Evolutionary conservation across 768 basidiomycete species (phyloP).

Genomic region (Candolleomyces aberdarensis): DNA sequence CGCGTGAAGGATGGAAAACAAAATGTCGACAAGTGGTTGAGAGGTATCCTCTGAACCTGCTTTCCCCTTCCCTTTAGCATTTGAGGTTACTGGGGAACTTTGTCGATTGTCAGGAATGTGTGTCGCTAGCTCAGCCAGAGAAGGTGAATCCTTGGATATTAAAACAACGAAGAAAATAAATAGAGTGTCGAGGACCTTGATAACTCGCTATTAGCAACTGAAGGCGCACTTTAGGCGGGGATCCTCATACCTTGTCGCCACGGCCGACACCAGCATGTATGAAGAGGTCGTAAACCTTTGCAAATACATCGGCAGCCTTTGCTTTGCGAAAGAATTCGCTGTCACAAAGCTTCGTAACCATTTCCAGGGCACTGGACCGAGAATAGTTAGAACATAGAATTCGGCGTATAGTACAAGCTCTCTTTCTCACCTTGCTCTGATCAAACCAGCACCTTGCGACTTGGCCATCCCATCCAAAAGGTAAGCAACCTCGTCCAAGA

Average conservation of each 20-base stretch:
- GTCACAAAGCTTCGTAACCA: constrained; percentile 71
- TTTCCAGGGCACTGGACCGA: constrained; percentile 63
- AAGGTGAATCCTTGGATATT: constrained; percentile 54
- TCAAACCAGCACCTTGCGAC: constrained; percentile 48
- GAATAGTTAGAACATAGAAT: background rate
- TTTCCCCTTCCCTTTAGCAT: constrained; percentile 10
- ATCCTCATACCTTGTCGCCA: constrained; percentile 42
- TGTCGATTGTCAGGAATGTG: background rate
- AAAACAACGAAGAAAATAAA: constrained; percentile 61
- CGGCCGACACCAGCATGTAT: constrained; percentile 54
- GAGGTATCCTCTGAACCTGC: constrained; percentile 2
- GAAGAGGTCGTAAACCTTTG: constrained; percentile 67
- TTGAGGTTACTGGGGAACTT: background rate
- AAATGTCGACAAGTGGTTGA: constrained; percentile 34
- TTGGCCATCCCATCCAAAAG: constrained; percentile 74
- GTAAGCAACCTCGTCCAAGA: constrained; percentile 83
- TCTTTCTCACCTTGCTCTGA: constrained; percentile 59
- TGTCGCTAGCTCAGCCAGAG: constrained; percentile 49
- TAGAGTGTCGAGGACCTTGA: constrained; percentile 62
- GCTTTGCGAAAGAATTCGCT: constrained; percentile 75
- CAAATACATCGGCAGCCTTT: constrained; percentile 70
- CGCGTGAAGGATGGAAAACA: constrained; percentile 40
- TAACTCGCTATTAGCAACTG: background rate
- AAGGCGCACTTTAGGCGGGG: background rate
- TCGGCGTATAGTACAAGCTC: background rate